A percentile compares a stretch with the other conserved stretches of the same genome.
Conservation (phyloP, 2,329 filamentous ascomycete genomes). For the Phaeosphaeriaceae sp. region DNA sequence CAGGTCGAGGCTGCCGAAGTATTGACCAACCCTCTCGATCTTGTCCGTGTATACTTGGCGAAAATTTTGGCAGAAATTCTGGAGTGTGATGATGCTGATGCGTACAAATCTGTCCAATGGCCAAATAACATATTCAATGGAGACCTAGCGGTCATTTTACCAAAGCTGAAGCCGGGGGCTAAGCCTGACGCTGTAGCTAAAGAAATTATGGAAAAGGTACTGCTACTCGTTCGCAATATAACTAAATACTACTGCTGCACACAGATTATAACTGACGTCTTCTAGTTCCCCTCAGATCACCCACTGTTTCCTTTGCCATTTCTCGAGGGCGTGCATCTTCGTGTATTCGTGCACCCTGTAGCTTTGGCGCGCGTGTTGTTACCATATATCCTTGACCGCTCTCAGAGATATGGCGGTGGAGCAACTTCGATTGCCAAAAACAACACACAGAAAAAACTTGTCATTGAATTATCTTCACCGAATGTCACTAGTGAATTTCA, state of each 20-base stretch:
- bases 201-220: slow-evolving; percentile 33
- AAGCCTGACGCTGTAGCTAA: slow-evolving; percentile 23
- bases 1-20: background rate
- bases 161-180: slow-evolving; percentile 31
- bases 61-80: slow-evolving; percentile 21
- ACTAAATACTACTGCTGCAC: background rate
- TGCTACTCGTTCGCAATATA: background rate
- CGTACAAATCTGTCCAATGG: slow-evolving; percentile 36
- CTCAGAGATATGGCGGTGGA: slow-evolving; percentile 63
- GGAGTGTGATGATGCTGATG: slow-evolving; percentile 19
- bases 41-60: slow-evolving; percentile 32
- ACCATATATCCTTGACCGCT: slow-evolving; percentile 65
- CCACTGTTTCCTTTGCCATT: slow-evolving; percentile 69
- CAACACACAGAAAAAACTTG: slow-evolving; percentile 60
- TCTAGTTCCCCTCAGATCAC: slow-evolving; percentile 70
- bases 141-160: slow-evolving; percentile 35
- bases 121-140: slow-evolving; percentile 41
- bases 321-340: slow-evolving; percentile 66
- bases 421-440: background rate
- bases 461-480: slow-evolving; percentile 77
- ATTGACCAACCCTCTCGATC: slow-evolving; percentile 34
- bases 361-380: slow-evolving; percentile 66
- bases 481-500: slow-evolving; percentile 77
- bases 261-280: background rate
- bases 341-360: slow-evolving; percentile 69